Evolutionary conservation across 208 protist genomes (phyloP), one percentile per base, ranked within the genome.

Genomic region (Trypanosoma theileri): DNA sequence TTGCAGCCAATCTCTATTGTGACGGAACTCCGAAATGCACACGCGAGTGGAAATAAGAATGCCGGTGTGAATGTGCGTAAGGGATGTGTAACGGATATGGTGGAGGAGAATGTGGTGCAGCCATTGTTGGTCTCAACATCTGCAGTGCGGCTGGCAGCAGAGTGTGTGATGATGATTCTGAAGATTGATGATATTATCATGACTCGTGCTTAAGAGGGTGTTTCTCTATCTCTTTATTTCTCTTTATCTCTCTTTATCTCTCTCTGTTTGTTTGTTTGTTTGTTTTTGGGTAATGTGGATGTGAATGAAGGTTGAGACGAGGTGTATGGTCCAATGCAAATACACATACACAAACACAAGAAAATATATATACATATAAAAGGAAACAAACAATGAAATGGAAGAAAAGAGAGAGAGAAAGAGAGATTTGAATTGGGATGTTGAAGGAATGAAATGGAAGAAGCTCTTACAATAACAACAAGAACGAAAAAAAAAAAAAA

Each of bases 131-230:
- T 99, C 8, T 92, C 85, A 35, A 87, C 84, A 2, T 98, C 89
- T 56, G 97, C 98, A 31, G 76, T 99, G 26, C 82, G 80, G 11
- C 91, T 99, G n/a, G 98, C 99, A 22, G 98, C 98, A 12, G 99
- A 99, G 81, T 98, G 92, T 52, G 98, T 99, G 24, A 86, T 97
- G 67, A 98, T 98, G 89, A 98, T 99, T 57, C 84, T 99, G 51
- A 99, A 99, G 86, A 93, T 95, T 66, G 89, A 95, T 59, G 89
- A 95, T 59, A 95, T 95, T 69, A 89, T 95, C 52, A 84, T 92
- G 77, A 92, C 89, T 31, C 86, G 85, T 48, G 80, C 86, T 16
- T 92, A 88, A 71, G 51, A 24, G 57, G 59, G 48, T 52, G 64
- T 14, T 44, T 42, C 1, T 22, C 42, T 3, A 41, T 19, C 40